Percentiles rank a stretch among this genome's conserved stretches.
Conservation (phyloP, 441 rosid species). For the Flueggea neowawraea region DNA sequence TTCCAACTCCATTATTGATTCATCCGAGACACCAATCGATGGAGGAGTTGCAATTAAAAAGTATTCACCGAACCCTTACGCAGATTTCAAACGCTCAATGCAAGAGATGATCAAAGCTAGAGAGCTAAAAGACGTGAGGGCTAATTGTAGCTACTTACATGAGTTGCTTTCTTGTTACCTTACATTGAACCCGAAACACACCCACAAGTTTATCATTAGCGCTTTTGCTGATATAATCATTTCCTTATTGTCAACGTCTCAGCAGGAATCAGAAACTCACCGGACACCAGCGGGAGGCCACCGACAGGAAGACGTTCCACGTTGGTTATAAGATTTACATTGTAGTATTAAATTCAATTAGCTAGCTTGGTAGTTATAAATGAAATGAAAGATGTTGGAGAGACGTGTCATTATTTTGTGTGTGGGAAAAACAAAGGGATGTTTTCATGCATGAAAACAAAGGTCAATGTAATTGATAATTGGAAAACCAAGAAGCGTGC, state of each 20-base stretch:
- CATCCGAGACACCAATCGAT: conserved; percentile 22
- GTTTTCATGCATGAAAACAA: conserved; percentile 23
- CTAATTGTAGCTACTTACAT: conserved; percentile 66
- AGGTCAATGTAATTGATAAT: conserved; percentile 10
- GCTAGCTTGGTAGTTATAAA: background rate
- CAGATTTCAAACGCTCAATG: conserved; percentile 75
- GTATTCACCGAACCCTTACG: conserved; percentile 71
- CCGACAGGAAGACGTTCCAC: conserved; percentile 12
- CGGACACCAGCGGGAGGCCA: background rate
- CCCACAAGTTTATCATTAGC: conserved; percentile 64
- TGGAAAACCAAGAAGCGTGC: conserved; percentile 29
- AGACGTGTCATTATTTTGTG: conserved; percentile 9
- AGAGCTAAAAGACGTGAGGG: conserved; percentile 36
- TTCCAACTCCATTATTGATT: conserved; percentile 81
- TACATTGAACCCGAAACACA: conserved; percentile 56
- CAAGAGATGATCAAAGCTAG: conserved; percentile 88
- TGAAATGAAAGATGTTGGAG: background rate
- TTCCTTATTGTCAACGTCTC: conserved; percentile 29
- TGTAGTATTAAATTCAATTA: background rate
- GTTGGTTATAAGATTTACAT: conserved; percentile 2
- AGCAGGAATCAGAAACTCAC: conserved; percentile 7
- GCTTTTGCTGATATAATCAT: conserved; percentile 77
- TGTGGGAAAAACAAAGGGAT: conserved; percentile 9
- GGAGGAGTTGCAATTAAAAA: conserved; percentile 63
- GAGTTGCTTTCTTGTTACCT: conserved; percentile 78